phyloP scores from a whole-genome alignment of 768 basidiomycete species.

The Hemileccinum impolitum region DNA sequence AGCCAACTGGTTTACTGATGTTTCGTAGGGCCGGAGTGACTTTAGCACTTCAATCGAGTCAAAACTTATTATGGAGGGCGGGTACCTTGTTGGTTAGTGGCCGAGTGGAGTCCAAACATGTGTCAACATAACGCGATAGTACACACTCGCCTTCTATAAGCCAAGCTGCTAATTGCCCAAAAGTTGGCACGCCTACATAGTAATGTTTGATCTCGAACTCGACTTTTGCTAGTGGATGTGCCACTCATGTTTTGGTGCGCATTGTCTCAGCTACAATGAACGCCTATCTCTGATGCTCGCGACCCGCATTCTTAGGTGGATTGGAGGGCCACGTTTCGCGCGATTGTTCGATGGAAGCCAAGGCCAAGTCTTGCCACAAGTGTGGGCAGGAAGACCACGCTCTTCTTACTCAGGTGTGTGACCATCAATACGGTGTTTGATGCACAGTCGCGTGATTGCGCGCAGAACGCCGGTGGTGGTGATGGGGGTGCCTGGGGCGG shows the following conservation, averaged over 20 bases:
- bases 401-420: constrained; percentile 36
- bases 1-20: too few relatives aligned
- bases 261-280: constrained; percentile 56
- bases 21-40: too few relatives aligned
- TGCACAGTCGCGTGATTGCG: constrained; percentile 73
- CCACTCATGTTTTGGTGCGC: constrained; percentile 9
- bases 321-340: constrained; percentile 79
- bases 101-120: too few relatives aligned
- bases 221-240: background rate
- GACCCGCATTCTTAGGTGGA: constrained; percentile 50
- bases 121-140: too few relatives aligned
- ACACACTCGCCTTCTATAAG: too few relatives aligned
- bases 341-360: constrained; percentile 74
- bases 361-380: constrained; percentile 86
- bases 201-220: constrained; percentile 37
- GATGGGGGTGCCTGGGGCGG: constrained; percentile 31
- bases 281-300: too few relatives aligned
- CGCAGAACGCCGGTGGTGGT: constrained; percentile 37
- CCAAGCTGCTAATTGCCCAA: constrained; percentile 83
- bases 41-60: too few relatives aligned
- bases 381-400: constrained; percentile 83
- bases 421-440: background rate
- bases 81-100: too few relatives aligned
- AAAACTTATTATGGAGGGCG: too few relatives aligned
- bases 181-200: constrained; percentile 87